A percentile compares a stretch with the other conserved stretches of the same genome.
Evolutionary conservation across 495 filamentous ascomycete genomes (phyloP).

Genomic region (Penicillium ucsense): DNA sequence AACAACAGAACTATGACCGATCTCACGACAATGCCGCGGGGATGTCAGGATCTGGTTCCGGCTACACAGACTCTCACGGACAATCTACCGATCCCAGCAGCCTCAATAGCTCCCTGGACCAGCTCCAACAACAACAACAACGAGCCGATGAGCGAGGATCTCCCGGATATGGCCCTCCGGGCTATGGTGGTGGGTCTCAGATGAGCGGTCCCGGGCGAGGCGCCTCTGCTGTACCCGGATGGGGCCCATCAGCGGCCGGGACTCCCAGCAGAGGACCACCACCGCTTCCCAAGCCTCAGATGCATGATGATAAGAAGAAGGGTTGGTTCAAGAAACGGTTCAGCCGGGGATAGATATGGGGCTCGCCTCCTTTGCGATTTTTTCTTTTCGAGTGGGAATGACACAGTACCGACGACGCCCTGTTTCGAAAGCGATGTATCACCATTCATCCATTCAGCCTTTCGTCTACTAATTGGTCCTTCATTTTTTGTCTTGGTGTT

Average conservation of each 20-base stretch:
- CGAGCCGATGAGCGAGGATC: conserved; percentile 37
- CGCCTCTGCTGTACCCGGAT: too few relatives aligned
- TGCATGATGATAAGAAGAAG: conserved; percentile 58
- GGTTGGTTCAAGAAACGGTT: conserved; percentile 82
- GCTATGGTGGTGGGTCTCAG: conserved; percentile 36
- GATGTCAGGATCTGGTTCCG: conserved; percentile 48
- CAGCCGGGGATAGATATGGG: conserved; percentile 46
- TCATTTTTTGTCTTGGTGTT: neutral
- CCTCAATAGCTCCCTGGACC: conserved; percentile 81
- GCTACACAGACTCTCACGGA: conserved; percentile 56
- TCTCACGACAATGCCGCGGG: conserved; percentile 77
- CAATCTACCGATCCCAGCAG: conserved; percentile 85
- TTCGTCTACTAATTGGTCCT: neutral
- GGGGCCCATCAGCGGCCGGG: neutral
- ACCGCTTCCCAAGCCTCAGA: conserved; percentile 4
- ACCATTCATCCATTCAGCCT: conserved; percentile 1
- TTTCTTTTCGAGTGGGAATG: neutral
- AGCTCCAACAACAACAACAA: conserved; percentile 44
- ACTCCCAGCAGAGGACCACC: conserved; percentile 15
- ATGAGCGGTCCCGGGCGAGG: conserved; percentile 1
- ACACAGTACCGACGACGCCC: too few relatives aligned
- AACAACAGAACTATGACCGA: conserved; percentile 58
- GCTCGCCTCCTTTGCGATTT: neutral
- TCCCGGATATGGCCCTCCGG: conserved; percentile 48
- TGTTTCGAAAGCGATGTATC: conserved; percentile 2